Conservation (phyloP, 805 yeast genomes). For the Candida pini region DNA sequence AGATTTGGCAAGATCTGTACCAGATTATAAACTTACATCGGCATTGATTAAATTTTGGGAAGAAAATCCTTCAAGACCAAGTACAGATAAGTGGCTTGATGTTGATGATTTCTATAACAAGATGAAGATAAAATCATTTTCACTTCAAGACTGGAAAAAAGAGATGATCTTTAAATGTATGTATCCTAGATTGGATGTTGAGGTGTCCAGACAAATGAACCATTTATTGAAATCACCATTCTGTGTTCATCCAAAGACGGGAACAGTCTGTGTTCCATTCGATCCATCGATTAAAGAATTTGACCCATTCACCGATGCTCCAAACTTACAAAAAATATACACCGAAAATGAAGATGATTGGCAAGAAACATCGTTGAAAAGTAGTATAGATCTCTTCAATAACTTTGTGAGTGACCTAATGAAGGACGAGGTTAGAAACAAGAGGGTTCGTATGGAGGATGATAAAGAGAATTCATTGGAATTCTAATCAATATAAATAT, state of each 20-base stretch:
- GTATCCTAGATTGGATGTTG: slow-evolving; percentile 91
- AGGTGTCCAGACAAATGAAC: slow-evolving; percentile 83
- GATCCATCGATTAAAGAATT: slow-evolving; percentile 51
- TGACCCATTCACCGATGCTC: slow-evolving; percentile 69
- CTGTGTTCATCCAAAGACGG: slow-evolving; percentile 95
- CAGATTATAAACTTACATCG: slow-evolving; percentile 51
- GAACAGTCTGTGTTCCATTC: slow-evolving; percentile 90
- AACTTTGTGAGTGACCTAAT: slow-evolving; percentile 53
- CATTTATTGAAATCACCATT: slow-evolving; percentile 95
- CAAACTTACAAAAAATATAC: slow-evolving; percentile 62
- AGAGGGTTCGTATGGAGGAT: slow-evolving; percentile 28
- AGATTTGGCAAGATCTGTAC: slow-evolving; percentile 55
- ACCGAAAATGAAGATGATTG: slow-evolving; percentile 56
- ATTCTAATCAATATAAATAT: slow-evolving; percentile 7
- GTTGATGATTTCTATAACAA: slow-evolving; percentile 47
- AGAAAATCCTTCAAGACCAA: slow-evolving; percentile 42
- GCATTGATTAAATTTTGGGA: slow-evolving; percentile 59
- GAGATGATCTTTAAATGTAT: slow-evolving; percentile 74
- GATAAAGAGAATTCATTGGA: slow-evolving; percentile 19
- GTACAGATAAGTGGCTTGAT: slow-evolving; percentile 74
- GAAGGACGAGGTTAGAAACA: slow-evolving; percentile 45
- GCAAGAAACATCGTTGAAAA: slow-evolving; percentile 64
- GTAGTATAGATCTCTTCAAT: slow-evolving; percentile 63
- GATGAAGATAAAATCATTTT: slow-evolving; percentile 31
- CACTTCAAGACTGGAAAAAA: slow-evolving; percentile 61